Conservation (phyloP, 805 yeast species). For the Wickerhamomyces kurtzmanii region DNA sequence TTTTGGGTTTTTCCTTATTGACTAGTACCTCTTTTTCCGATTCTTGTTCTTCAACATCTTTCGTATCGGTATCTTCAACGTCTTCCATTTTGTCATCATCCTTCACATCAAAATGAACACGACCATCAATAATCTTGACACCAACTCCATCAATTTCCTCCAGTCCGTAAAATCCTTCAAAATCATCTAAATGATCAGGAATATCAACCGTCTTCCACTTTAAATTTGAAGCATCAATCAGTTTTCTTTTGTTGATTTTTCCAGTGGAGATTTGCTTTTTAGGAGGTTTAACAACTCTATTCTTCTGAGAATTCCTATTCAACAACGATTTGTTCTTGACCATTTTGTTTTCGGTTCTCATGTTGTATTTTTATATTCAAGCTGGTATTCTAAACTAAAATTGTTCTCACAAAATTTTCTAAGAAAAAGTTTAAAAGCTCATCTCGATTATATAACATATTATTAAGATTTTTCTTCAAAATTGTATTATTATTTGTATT, state of each 20-base stretch:
- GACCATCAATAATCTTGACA: slow-evolving; percentile 64
- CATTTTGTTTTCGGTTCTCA: slow-evolving; percentile 1
- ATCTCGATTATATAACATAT: not conserved
- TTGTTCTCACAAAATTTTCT: not conserved
- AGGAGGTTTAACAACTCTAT: slow-evolving; percentile 2
- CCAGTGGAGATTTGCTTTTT: slow-evolving; percentile 1
- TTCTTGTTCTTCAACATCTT: slow-evolving; percentile 11
- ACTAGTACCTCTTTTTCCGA: slow-evolving; percentile 15
- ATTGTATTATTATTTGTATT: not conserved
- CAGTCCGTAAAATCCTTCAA: slow-evolving; percentile 84
- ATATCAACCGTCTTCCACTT: slow-evolving; percentile 78
- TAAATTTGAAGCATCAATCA: slow-evolving; percentile 38
- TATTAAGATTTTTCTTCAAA: not conserved
- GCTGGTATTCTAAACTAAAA: not conserved
- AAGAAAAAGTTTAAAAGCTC: not conserved
- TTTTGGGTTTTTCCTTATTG: slow-evolving; percentile 13
- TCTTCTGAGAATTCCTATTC: not conserved
- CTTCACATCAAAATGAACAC: slow-evolving; percentile 44
- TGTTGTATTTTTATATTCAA: not conserved
- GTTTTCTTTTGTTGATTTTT: slow-evolving; percentile 1
- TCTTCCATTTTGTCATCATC: slow-evolving; percentile 19
- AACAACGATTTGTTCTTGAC: not conserved
- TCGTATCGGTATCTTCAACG: slow-evolving; percentile 14
- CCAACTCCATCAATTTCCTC: slow-evolving; percentile 94
- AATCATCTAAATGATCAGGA: slow-evolving; percentile 78